Percentiles rank a stretch among this genome's conserved stretches.
Conservation (phyloP, 768 basidiomycete genomes). For the Albatrellus ellisii region DNA sequence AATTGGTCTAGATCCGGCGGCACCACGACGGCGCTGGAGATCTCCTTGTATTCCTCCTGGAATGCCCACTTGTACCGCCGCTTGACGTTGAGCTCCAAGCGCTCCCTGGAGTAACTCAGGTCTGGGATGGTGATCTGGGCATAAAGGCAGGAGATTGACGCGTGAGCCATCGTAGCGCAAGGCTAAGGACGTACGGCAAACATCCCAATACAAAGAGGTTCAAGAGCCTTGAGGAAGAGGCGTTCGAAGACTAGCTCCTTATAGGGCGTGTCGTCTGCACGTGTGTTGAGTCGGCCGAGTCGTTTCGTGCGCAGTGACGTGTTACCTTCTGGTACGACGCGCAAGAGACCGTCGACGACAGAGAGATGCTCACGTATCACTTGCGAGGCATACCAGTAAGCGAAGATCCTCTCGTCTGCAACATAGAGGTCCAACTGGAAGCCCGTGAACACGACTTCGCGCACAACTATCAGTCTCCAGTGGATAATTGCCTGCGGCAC, state of each 20-base stretch:
- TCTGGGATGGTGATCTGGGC: slow-evolving; percentile 35
- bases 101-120: slow-evolving; percentile 34
- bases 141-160: background rate
- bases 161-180: background rate
- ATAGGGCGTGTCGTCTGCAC: slow-evolving; percentile 4
- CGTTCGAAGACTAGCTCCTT: slow-evolving; percentile 2
- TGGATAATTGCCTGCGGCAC: slow-evolving; percentile 36
- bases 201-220: slow-evolving; percentile 37
- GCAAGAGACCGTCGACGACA: slow-evolving; percentile 35
- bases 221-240: slow-evolving; percentile 6
- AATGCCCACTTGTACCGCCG: slow-evolving; percentile 77
- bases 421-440: slow-evolving; percentile 68
- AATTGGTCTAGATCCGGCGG: slow-evolving; percentile 47
- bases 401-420: slow-evolving; percentile 52
- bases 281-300: background rate
- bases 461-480: slow-evolving; percentile 47
- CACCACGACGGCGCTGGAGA: slow-evolving; percentile 30
- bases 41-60: slow-evolving; percentile 39
- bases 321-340: slow-evolving; percentile 28
- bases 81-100: slow-evolving; percentile 41
- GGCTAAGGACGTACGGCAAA: slow-evolving; percentile 32
- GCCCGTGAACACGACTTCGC: slow-evolving; percentile 61
- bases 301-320: no score
- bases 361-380: slow-evolving; percentile 44
- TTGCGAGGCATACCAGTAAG: slow-evolving; percentile 60